Percentiles rank a stretch among this genome's conserved stretches.
phyloP scores from a whole-genome alignment of 139 green algal species.

The Picochlorum sp. region DNA sequence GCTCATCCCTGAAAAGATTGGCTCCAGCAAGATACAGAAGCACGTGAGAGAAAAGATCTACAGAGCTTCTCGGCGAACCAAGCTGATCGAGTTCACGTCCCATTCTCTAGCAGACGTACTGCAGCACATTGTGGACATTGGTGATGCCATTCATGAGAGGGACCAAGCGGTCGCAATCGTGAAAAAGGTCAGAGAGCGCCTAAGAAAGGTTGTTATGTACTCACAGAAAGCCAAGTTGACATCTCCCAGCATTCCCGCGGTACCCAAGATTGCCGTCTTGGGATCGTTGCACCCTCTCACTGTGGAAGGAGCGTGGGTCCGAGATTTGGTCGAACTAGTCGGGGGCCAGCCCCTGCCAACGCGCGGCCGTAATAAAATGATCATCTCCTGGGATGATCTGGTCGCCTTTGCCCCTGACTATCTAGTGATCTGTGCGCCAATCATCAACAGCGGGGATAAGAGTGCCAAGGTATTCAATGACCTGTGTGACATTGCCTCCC shows the following conservation, averaged over 20 bases:
- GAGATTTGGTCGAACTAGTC: slow-evolving; percentile 49
- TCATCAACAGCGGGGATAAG: slow-evolving; percentile 8
- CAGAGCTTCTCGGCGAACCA: slow-evolving; percentile 29
- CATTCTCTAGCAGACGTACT: slow-evolving; percentile 68
- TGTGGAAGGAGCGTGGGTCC: slow-evolving; percentile 40
- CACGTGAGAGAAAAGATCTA: background rate
- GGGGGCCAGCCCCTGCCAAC: slow-evolving; percentile 23
- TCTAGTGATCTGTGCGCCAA: slow-evolving; percentile 35
- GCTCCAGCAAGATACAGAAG: no score
- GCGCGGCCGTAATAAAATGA: slow-evolving; percentile 31
- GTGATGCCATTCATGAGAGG: slow-evolving; percentile 43
- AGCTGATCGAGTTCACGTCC: background rate
- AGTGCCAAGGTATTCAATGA: slow-evolving; percentile 16
- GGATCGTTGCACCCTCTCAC: slow-evolving; percentile 36
- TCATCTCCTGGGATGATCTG: slow-evolving; percentile 43
- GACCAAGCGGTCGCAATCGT: slow-evolving; percentile 50
- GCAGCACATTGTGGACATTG: slow-evolving; percentile 68
- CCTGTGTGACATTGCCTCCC: slow-evolving; percentile 51
- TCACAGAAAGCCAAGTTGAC: slow-evolving; percentile 22
- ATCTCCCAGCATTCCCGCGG: background rate
- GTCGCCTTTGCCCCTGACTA: slow-evolving; percentile 61
- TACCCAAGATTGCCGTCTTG: slow-evolving; percentile 54
- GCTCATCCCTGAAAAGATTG: background rate
- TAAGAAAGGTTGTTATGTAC: slow-evolving; percentile 44
- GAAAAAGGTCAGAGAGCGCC: slow-evolving; percentile 50